Percentiles rank a stretch among this genome's conserved stretches.
phyloP scores from a whole-genome alignment of 2,329 filamentous ascomycete species.

The Coleophoma eucalyptorum region DNA sequence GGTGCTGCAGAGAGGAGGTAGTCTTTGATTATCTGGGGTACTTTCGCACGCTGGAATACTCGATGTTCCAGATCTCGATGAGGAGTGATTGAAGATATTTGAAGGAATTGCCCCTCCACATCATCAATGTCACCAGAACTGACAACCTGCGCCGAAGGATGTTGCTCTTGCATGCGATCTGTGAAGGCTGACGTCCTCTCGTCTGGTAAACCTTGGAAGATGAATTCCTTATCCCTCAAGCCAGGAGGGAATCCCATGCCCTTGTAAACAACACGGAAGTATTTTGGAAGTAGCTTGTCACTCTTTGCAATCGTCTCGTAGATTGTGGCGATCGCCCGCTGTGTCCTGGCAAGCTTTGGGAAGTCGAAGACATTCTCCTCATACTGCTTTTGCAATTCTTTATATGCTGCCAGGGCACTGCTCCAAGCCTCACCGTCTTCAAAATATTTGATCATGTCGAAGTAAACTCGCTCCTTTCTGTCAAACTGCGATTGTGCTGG shows the following conservation, averaged over 20 bases:
- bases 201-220: slow-evolving; percentile 77
- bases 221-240: slow-evolving; percentile 84
- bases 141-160: slow-evolving; percentile 80
- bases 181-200: slow-evolving; percentile 81
- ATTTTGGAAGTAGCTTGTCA: slow-evolving; percentile 73
- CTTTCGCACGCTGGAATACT: slow-evolving; percentile 83
- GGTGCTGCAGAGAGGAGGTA: slow-evolving; percentile 78
- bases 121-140: slow-evolving; percentile 68
- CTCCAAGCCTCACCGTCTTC: slow-evolving; percentile 95
- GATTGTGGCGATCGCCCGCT: slow-evolving; percentile 87
- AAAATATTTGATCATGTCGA: slow-evolving; percentile 91
- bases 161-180: slow-evolving; percentile 87
- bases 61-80: slow-evolving; percentile 80
- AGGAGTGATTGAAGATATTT: slow-evolving; percentile 75
- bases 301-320: slow-evolving; percentile 86
- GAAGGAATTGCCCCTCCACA: slow-evolving; percentile 85
- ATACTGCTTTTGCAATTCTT: slow-evolving; percentile 88
- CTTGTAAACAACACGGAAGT: slow-evolving; percentile 87
- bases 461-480: slow-evolving; percentile 87
- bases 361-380: slow-evolving; percentile 89
- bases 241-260: slow-evolving; percentile 82
- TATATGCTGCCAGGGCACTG: slow-evolving; percentile 81
- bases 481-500: slow-evolving; percentile 86
- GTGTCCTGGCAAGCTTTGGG: slow-evolving; percentile 81
- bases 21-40: slow-evolving; percentile 80